These are phyloP conservation scores for Pholiota microspora DNA, from an alignment of 768 basidiomycete species.

Conservation along the genomic window DNA sequence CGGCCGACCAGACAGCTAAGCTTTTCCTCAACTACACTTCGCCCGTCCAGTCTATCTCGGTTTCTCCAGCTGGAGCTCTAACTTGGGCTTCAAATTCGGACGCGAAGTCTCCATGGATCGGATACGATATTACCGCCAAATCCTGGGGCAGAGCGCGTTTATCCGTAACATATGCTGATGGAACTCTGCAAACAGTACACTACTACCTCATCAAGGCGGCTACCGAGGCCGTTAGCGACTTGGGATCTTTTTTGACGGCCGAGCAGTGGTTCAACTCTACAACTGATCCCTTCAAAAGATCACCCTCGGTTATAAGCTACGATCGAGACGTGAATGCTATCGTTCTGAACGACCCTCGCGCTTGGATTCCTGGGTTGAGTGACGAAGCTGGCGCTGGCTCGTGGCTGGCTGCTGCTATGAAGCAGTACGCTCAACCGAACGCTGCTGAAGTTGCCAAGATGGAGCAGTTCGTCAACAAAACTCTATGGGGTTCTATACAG, in stretches of 20 bases:
- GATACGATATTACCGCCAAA: slow-evolving; percentile 42
- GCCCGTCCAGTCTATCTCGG: slow-evolving; percentile 38
- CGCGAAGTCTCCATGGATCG: slow-evolving; percentile 40
- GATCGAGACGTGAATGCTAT: slow-evolving; percentile 49
- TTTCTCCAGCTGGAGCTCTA: slow-evolving; percentile 45
- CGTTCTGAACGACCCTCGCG: slow-evolving; percentile 49
- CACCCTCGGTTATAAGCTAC: slow-evolving; percentile 53
- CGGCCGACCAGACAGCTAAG: slow-evolving; percentile 46
- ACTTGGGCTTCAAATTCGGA: slow-evolving; percentile 44
- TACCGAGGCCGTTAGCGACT: slow-evolving; percentile 40
- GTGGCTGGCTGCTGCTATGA: slow-evolving; percentile 56
- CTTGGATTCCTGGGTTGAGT: slow-evolving; percentile 60
- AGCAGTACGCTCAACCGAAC: slow-evolving; percentile 53
- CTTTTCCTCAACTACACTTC: slow-evolving; percentile 48
- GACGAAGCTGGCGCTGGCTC: slow-evolving; percentile 62
- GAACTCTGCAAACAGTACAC: slow-evolving; percentile 50
- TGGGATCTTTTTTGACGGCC: slow-evolving; percentile 54
- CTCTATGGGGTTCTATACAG: slow-evolving; percentile 50
- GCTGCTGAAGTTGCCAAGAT: slow-evolving; percentile 52
- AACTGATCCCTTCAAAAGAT: slow-evolving; percentile 50
- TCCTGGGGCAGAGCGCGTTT: slow-evolving; percentile 50
- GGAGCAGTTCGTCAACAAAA: slow-evolving; percentile 45
- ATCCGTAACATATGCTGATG: slow-evolving; percentile 48
- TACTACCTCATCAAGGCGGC: slow-evolving; percentile 50
- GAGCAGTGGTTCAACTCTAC: slow-evolving; percentile 51